Percentiles rank a stretch among this genome's conserved stretches.
Evolutionary conservation across 805 yeast genomes (phyloP).

Genomic region (Monosporozyma aquatica): DNA sequence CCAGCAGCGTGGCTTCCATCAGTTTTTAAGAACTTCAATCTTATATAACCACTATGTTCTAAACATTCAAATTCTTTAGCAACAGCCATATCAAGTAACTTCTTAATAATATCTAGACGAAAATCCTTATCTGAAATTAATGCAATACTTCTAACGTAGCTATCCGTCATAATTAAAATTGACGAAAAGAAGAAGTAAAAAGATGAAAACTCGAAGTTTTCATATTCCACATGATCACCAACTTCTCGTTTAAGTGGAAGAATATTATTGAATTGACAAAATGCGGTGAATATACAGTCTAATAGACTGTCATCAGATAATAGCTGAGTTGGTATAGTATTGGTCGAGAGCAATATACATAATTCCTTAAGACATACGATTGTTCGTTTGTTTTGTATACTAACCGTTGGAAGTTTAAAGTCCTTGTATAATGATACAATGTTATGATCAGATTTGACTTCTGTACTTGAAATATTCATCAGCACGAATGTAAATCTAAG

Average conservation of each 20-base stretch:
- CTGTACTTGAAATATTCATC: constrained; percentile 24
- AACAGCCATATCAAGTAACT: constrained; percentile 13
- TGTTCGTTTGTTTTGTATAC: constrained; percentile 25
- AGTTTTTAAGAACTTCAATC: too few species aligned
- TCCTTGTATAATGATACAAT: constrained; percentile 20
- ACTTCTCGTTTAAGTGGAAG: constrained; percentile 70
- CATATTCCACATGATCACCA: constrained; percentile 81
- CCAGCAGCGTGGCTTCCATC: too few species aligned
- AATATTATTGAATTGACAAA: constrained; percentile 29
- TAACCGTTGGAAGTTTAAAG: constrained; percentile 22
- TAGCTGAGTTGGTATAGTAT: constrained; percentile 41
- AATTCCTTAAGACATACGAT: constrained; percentile 37
- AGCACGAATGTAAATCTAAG: constrained; percentile 23
- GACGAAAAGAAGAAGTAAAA: constrained; percentile 27
- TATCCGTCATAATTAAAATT: constrained; percentile 25
- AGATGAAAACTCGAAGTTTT: constrained; percentile 62
- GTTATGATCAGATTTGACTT: constrained; percentile 13
- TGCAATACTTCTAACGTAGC: constrained; percentile 24
- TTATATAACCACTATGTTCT: background rate
- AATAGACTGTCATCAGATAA: constrained; percentile 13
- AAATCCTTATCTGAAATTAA: constrained; percentile 15
- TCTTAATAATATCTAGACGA: constrained; percentile 12
- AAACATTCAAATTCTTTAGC: constrained; percentile 13
- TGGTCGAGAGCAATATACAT: constrained; percentile 66
- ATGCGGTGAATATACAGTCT: constrained; percentile 18